These are phyloP conservation scores for Waitea zeae DNA, from an alignment of 1,284 basidiomycete genomes.

Conservation along the genomic window DNA sequence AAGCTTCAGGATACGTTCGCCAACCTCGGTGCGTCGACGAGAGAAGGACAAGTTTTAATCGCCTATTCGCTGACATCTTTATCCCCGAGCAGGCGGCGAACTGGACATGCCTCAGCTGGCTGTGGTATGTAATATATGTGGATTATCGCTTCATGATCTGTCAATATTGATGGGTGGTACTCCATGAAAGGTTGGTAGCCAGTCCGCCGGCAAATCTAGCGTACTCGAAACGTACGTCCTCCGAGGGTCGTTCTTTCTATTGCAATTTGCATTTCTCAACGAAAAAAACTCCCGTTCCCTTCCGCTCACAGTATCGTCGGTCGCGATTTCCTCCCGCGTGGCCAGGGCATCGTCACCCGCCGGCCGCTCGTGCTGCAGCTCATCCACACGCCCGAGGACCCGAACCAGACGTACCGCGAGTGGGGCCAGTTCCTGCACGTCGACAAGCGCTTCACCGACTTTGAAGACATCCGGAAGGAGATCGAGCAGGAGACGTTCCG, in stretches of 20 bases:
- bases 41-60: too few species aligned
- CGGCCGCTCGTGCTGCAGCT: constrained; percentile 91
- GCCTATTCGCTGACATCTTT: constrained; percentile 5
- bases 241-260: not conserved
- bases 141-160: too few species aligned
- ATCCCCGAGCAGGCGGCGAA: constrained; percentile 44
- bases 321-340: constrained; percentile 88
- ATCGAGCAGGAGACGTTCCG: constrained; percentile 97
- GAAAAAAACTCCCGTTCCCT: constrained; percentile 3
- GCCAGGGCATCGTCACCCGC: constrained; percentile 88
- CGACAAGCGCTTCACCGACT: constrained; percentile 93
- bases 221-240: constrained; percentile 64
- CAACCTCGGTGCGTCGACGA: constrained; percentile 53
- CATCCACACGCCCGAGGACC: constrained; percentile 64
- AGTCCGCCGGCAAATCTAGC: constrained; percentile 76
- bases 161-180: too few species aligned
- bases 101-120: constrained; percentile 76
- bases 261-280: too few species aligned
- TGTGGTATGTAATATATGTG: constrained; percentile 36
- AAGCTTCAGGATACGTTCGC: constrained; percentile 83
- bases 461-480: constrained; percentile 85
- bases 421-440: constrained; percentile 97
- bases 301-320: constrained; percentile 63
- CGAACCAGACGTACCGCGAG: constrained; percentile 38
- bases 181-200: constrained; percentile 74